Conservation (phyloP, 179 eudicot species). For the Vitellaria paradoxa region DNA sequence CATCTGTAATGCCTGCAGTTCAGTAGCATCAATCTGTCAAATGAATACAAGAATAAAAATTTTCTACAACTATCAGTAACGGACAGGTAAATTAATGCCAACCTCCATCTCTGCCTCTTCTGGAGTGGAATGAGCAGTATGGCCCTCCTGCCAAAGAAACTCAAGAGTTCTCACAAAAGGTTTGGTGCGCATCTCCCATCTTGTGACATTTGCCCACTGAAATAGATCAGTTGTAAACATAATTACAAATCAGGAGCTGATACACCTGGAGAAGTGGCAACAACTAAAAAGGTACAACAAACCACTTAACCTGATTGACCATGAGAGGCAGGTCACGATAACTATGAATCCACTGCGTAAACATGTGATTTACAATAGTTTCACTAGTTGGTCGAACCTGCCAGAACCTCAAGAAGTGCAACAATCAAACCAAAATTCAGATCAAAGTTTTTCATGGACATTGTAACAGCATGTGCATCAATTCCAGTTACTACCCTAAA, state of each 20-base stretch:
- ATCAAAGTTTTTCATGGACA: constrained; percentile 18
- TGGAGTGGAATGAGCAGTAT: constrained; percentile 92
- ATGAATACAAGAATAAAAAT: neutral
- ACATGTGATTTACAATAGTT: constrained; percentile 99
- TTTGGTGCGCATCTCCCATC: constrained; percentile 99
- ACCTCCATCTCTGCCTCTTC: constrained; percentile 99
- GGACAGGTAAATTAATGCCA: neutral
- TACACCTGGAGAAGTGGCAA: neutral
- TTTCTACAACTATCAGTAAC: neutral
- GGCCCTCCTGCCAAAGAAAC: constrained; percentile 99
- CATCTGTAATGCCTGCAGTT: constrained; percentile 92
- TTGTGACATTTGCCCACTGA: constrained; percentile 99
- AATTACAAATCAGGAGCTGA: neutral
- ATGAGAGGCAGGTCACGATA: constrained; percentile 97
- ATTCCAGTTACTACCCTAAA: neutral
- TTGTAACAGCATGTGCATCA: constrained; percentile 5
- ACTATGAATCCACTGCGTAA: constrained; percentile 99
- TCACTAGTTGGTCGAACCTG: constrained; percentile 99
- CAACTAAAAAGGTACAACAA: neutral
- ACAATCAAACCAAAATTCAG: constrained; percentile 72
- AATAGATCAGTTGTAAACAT: constrained; percentile 17
- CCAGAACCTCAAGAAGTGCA: constrained; percentile 94
- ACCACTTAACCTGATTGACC: constrained; percentile 77
- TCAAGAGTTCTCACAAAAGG: constrained; percentile 98
- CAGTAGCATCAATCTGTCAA: constrained; percentile 32